A percentile compares a stretch with the other conserved stretches of the same genome.
phyloP scores from a whole-genome alignment of 2,329 filamentous ascomycete species.

The Calonectria pteridis region DNA sequence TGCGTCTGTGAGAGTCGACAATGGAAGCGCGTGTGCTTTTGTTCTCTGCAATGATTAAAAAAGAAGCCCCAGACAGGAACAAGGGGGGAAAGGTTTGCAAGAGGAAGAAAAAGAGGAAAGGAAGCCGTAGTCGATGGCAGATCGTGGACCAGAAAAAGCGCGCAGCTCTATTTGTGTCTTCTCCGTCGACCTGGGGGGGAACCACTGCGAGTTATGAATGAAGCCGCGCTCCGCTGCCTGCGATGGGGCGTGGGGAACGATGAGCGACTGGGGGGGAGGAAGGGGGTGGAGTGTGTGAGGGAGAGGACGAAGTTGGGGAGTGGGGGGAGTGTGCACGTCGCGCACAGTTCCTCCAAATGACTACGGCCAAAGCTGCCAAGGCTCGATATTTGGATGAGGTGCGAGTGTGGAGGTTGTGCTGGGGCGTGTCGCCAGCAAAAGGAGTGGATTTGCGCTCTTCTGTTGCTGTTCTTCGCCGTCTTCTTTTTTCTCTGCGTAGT shows the following conservation, averaged over 20 bases:
- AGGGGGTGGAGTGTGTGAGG: background rate
- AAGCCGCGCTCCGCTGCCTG: conserved; percentile 35
- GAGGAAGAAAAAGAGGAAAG: conserved; percentile 17
- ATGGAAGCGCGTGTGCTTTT: conserved; percentile 20
- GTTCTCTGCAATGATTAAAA: background rate
- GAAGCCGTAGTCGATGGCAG: background rate
- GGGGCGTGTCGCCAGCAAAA: background rate
- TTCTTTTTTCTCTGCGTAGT: conserved; percentile 15
- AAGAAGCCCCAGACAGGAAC: conserved; percentile 7
- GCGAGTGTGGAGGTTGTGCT: background rate
- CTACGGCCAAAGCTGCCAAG: background rate
- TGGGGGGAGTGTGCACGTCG: conserved; percentile 13
- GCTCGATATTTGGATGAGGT: background rate
- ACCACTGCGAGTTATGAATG: conserved; percentile 43
- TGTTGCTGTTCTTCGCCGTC: conserved; percentile 20
- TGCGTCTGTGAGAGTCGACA: conserved; percentile 19
- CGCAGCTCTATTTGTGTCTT: conserved; percentile 44
- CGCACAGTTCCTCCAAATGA: conserved; percentile 13
- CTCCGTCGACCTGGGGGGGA: conserved; percentile 31
- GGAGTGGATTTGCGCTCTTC: conserved; percentile 19
- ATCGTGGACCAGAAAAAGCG: conserved; percentile 39
- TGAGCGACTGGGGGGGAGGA: conserved; percentile 6
- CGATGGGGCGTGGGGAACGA: conserved; percentile 27
- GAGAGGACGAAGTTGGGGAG: background rate
- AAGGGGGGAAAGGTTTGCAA: background rate